Conservation (phyloP, 148 eudicot genomes). For the Pharnaceum exiguum region DNA sequence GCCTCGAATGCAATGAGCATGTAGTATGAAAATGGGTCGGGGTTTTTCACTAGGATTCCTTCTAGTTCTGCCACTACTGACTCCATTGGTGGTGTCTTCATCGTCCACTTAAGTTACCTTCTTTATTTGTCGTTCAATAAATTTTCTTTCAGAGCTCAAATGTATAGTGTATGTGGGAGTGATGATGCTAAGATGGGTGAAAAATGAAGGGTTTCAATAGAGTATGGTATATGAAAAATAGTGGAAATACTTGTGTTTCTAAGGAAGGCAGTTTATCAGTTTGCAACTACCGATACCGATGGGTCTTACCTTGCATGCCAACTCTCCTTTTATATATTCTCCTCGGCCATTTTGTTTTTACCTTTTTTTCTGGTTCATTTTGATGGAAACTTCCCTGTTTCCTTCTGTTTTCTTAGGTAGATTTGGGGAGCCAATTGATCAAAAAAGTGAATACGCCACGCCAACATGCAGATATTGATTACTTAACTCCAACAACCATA, state of each 20-base stretch:
- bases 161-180: not conserved
- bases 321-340: conserved; percentile 19
- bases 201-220: not conserved
- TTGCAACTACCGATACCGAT: conserved; percentile 34
- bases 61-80: conserved; percentile 54
- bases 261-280: conserved; percentile 45
- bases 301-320: conserved; percentile 10
- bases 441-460: conserved; percentile 32
- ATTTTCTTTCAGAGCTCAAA: not conserved
- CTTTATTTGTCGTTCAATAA: not conserved
- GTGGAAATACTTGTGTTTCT: conserved; percentile 20
- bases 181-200: not conserved
- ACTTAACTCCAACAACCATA: conserved; percentile 53
- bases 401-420: conserved; percentile 21
- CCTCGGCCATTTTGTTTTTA: not conserved
- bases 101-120: not conserved
- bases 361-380: conserved; percentile 14
- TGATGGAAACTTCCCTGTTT: not conserved
- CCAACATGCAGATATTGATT: conserved; percentile 34
- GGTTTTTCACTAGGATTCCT: conserved; percentile 43
- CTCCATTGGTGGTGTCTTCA: conserved; percentile 16
- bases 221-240: conserved; percentile 24
- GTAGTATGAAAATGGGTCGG: conserved; percentile 53
- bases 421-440: conserved; percentile 13
- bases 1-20: conserved; percentile 56